Base-by-base conservation (phyloP, 768 basidiomycete genomes). In the Sarcodon sp. region DNA sequence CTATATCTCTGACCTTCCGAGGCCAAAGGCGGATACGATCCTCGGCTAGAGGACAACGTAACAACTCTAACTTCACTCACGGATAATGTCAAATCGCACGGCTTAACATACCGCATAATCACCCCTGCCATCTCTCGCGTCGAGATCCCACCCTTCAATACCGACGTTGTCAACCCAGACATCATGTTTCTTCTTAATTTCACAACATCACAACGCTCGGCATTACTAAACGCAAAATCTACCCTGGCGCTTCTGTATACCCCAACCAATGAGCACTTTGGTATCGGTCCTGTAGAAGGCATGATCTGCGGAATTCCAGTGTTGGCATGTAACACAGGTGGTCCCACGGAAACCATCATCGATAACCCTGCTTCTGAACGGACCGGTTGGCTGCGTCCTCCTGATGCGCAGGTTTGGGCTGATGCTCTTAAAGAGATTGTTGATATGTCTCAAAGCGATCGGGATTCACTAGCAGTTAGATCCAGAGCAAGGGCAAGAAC, bases 181-280 rank as follows among this genome's bases (percentile, higher is more conserved):
- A 68, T 98, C 34, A 65, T 91, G 27, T 87, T 99, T 66, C 71
- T 97, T n/a, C 77, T 92, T 53, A 97, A 96, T 66, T 92, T 96
- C 62, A 82, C 86, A 1, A 84, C 83, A 6, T 55, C 69, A 0
- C 94, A 98, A 60, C 84, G 93, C 32, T 79, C 86, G 1, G 81
- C 82, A 6, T 75, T 98, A 1, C 78, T 99, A 35, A 75, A 66
- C 10, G 72, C 78, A 4, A 61, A 76, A 0, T 75, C 72, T 4
- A 87, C 89, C 0, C 63, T 77, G 12, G 87, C 77, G 0, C 69
- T 98, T 0, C 72, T 99, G 6, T 99, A 99, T 61, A 99, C 94
- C 0, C 96, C 94, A 0, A 68, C 76, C 7, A 94, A 94, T 62
- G 94, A 99, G 57, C 94, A 99, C 61, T 96, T 98, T 61, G 96